phyloP scores from a whole-genome alignment of 768 basidiomycete genomes.

The Hebeloma cylindrosporum region DNA sequence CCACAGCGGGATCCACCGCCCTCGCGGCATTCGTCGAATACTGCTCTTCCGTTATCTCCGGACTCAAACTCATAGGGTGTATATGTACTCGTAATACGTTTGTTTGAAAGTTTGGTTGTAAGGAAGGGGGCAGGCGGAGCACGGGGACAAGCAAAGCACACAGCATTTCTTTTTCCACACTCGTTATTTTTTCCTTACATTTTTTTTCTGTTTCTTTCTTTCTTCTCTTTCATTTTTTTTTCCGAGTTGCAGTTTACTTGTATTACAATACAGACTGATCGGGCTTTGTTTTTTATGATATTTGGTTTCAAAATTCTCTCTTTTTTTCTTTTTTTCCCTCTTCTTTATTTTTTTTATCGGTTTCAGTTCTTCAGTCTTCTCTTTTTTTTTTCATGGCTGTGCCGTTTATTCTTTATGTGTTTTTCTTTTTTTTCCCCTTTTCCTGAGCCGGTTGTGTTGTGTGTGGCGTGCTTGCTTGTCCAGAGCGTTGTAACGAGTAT shows the following conservation, averaged over 20 bases:
- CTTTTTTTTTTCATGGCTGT: slow-evolving; percentile 15
- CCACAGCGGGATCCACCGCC: slow-evolving; percentile 51
- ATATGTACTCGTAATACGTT: slow-evolving; percentile 1
- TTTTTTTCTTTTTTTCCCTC: slow-evolving; percentile 6
- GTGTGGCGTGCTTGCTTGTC: too few species aligned
- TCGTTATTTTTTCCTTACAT: slow-evolving; percentile 14
- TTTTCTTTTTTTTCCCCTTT: too few species aligned
- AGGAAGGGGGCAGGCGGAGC: slow-evolving; percentile 1
- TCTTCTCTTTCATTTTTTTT: neutral
- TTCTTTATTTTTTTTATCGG: slow-evolving; percentile 12
- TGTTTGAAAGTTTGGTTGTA: too few species aligned
- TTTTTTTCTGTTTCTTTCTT: slow-evolving; percentile 1
- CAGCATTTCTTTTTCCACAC: slow-evolving; percentile 15
- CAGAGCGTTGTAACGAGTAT: too few species aligned
- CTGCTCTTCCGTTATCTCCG: slow-evolving; percentile 8
- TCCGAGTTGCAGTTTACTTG: neutral
- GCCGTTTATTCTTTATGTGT: slow-evolving; percentile 10
- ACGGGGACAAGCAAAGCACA: neutral
- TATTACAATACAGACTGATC: slow-evolving; percentile 1
- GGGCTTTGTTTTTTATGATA: slow-evolving; percentile 5
- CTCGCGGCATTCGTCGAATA: slow-evolving; percentile 10
- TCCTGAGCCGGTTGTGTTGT: too few species aligned
- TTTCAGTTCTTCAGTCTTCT: slow-evolving; percentile 4
- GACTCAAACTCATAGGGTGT: neutral
- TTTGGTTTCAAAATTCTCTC: neutral